Conservation (phyloP, 805 yeast genomes). For the Saturnispora saitoi region DNA sequence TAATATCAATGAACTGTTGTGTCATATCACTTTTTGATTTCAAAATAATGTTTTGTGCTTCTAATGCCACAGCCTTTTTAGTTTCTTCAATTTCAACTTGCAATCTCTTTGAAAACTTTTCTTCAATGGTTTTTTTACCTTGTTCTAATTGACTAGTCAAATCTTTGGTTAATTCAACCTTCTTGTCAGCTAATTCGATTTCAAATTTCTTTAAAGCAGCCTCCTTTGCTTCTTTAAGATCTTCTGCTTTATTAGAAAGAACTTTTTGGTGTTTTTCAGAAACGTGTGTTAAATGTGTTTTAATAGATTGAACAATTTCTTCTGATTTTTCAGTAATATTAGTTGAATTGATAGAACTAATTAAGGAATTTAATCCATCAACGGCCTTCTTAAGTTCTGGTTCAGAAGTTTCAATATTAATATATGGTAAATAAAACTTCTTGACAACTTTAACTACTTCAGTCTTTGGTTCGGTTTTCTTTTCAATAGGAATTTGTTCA, state of each 20-base stretch:
- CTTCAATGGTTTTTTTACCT: constrained; percentile 54
- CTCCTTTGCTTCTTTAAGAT: constrained; percentile 10
- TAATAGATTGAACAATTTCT: constrained; percentile 19
- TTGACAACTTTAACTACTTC: constrained; percentile 3
- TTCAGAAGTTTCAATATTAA: constrained; percentile 27
- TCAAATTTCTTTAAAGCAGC: constrained; percentile 19
- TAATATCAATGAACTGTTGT: constrained; percentile 51
- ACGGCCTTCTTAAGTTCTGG: constrained; percentile 29
- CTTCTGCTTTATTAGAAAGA: constrained; percentile 24
- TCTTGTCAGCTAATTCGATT: constrained; percentile 28
- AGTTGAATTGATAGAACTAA: constrained; percentile 23
- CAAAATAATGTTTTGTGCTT: constrained; percentile 66
- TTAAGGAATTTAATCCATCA: constrained; percentile 29
- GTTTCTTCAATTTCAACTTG: constrained; percentile 59
- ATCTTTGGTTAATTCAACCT: constrained; percentile 48
- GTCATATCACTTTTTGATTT: constrained; percentile 62
- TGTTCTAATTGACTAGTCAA: constrained; percentile 52
- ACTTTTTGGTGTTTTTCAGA: constrained; percentile 19
- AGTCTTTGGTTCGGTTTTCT: background rate
- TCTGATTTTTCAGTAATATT: constrained; percentile 18
- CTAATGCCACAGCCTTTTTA: constrained; percentile 52
- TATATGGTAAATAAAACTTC: constrained; percentile 19
- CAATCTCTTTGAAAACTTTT: constrained; percentile 50
- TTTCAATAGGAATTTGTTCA: background rate
- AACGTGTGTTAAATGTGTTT: constrained; percentile 16